Evolutionary conservation across 169 alveolate genomes (phyloP), one percentile per base, ranked within the genome.

Genomic region (Plasmodium relictum): DNA sequence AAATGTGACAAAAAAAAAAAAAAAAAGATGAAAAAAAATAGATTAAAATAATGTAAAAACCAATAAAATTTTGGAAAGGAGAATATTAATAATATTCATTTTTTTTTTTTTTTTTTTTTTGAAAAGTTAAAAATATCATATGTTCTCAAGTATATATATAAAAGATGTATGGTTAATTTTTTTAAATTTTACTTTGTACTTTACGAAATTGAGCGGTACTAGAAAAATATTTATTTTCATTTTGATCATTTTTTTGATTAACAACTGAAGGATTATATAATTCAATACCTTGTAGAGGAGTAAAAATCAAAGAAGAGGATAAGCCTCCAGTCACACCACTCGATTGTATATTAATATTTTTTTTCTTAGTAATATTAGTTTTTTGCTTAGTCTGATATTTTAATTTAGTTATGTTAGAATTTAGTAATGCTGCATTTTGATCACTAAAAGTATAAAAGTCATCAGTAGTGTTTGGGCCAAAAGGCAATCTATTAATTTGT

Each of bases 401-500:
- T 48, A 80, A 80, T 50, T 80, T 80, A 2, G 80, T 80, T 14
- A 80, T 54, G 52, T 65, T 80, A 7, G 90, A 80, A 42, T 80
- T 80, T 68, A 80, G 31, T 61, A 80, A 68, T 14, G 24, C 20
- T 5, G 90, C 58, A 80, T 80, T 80, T 66, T 80, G 80, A 54
- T 80, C 90, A n/a, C 66, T 61, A 44, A 80, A 80, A 2, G 56
- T 80, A 59, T 80, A 80, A 22, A 80, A 80, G n/a, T 96, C 97
- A 20, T 95, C 98, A 68, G 96, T 97, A 8, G 96, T 96, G 41
- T 95, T 95, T 59, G 89, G 96, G 0, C 98, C 98, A 52, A 96
- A 96, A 66, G 95, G 95, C 70, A 96, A 73, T 73, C 98, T 66
- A 66, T 96, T 96, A 88, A 94, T 93, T 72, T 96, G 96, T 71